Base-by-base conservation (phyloP, 1,284 basidiomycete genomes). In the Porogramme epimiltina region DNA sequence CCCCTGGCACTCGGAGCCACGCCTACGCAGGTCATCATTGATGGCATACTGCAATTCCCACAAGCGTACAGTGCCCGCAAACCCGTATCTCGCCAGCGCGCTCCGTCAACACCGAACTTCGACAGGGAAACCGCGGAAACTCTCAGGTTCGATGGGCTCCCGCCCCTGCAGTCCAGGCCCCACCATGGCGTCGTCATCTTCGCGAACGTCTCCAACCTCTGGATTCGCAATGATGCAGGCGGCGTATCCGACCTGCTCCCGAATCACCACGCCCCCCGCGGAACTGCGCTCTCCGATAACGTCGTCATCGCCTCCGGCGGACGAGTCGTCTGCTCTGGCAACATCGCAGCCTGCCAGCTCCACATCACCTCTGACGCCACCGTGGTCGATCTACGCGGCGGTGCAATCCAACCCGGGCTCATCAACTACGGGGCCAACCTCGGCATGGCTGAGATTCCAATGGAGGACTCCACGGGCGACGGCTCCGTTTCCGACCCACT, bases 1-100 rank as follows among this genome's bases (percentile, higher is more conserved):
- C 93, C 93, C 0, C 78, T 95, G 24, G 73, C 84, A 0, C 75
- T 94, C 3, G 86, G 87, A 9, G 81, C 75, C 62, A 90, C 80
- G 62, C 93, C 81, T 63, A 81, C 71, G 31, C 85, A 89, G 64
- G 85, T 89, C 11, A 82, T 81, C 65, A 82, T 88, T 34, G 86
- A 89, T 56, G 87, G 86, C 6, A 81, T 87, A 41, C 72, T 79
- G 3, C 86, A 89, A 61, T 62, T 88, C 16, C 54, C 67, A 13
- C 52, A 60, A 1, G 70, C 78, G 0, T 66, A 75, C 60, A 60
- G 74, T n/a, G 60, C 72, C 16, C 56, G 66, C 36, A 88, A 87
- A 61, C 77, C 78, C 1, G 54, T 61, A 13, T 57, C 65, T 2
- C 80, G 74, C 62, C 85, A 89, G 56, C 59, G 61, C 9, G 59